Evolutionary conservation across 345 rosid species (phyloP).

Genomic region (Eutrema yunnanense): DNA sequence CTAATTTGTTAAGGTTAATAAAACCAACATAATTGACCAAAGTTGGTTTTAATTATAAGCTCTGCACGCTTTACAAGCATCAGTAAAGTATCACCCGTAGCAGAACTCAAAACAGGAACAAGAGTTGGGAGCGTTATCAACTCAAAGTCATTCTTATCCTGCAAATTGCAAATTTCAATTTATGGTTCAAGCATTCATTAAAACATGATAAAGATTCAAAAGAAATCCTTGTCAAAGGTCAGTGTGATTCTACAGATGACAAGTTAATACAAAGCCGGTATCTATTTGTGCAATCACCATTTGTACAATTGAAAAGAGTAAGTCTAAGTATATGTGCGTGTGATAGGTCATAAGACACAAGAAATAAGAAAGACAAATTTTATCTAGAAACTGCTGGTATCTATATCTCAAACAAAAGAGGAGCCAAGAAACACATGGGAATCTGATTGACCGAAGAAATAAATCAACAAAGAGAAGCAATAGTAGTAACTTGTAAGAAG

Average conservation of each 20-base stretch:
- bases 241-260: not conserved
- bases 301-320: not conserved
- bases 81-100: conserved; percentile 83
- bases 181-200: conserved; percentile 2
- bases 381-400: too few relatives aligned
- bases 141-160: conserved; percentile 91
- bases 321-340: not conserved
- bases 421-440: too few relatives aligned
- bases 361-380: too few relatives aligned
- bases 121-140: conserved; percentile 89
- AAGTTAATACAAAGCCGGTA: not conserved
- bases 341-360: too few relatives aligned
- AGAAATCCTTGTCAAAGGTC: not conserved
- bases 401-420: too few relatives aligned
- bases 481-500: too few relatives aligned
- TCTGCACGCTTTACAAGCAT: conserved; percentile 85
- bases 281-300: not conserved
- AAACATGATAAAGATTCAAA: not conserved
- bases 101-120: conserved; percentile 78
- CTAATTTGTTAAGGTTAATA: too few relatives aligned
- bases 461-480: too few relatives aligned
- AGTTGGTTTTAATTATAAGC: conserved; percentile 54
- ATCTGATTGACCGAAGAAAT: too few relatives aligned
- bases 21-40: too few relatives aligned
- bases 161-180: conserved; percentile 29